Evolutionary conservation across 2,329 filamentous ascomycete species (phyloP).

Genomic region (Echinosphaeria canescens): DNA sequence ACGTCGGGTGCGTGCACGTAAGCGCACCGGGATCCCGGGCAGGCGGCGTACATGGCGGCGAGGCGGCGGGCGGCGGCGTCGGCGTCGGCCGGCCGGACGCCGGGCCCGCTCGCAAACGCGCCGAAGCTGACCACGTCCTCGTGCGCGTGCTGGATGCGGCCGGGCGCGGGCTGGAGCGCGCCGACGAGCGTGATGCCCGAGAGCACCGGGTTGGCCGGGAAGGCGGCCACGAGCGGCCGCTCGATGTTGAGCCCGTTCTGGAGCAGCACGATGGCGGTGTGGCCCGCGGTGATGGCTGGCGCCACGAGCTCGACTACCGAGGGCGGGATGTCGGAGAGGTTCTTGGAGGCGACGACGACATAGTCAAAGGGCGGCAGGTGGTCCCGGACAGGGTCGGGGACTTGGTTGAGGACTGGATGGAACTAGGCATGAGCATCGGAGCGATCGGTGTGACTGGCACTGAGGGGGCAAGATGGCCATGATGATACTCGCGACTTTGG

Average conservation of each 20-base stretch:
- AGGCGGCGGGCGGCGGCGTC: constrained; percentile 14
- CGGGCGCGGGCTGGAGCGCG: constrained; percentile 21
- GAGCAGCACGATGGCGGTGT: constrained; percentile 30
- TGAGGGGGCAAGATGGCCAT: too few relatives aligned
- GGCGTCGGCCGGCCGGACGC: constrained; percentile 11
- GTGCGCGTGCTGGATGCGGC: constrained; percentile 28
- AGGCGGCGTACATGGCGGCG: constrained; percentile 19
- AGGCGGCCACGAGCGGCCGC: constrained; percentile 22
- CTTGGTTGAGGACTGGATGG: constrained; percentile 18
- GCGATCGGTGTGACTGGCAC: too few relatives aligned
- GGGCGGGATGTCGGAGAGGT: constrained; percentile 28
- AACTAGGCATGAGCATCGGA: background rate
- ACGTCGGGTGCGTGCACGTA: constrained; percentile 19
- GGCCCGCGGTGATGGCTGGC: constrained; percentile 24
- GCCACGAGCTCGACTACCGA: constrained; percentile 22
- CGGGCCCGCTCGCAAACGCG: too few relatives aligned
- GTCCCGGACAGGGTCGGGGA: constrained; percentile 18
- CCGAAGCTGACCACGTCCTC: constrained; percentile 26
- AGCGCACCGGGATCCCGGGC: constrained; percentile 17
- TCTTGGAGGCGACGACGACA: constrained; percentile 35
- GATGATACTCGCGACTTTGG: too few relatives aligned
- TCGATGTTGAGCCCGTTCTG: constrained; percentile 47
- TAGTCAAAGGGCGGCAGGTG: constrained; percentile 24
- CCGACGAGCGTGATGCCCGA: constrained; percentile 30
- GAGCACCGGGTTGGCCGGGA: constrained; percentile 27